These are phyloP conservation scores for Ilyonectria mors-panacis DNA, from an alignment of 2,329 filamentous ascomycete genomes.

Conservation along the genomic window DNA sequence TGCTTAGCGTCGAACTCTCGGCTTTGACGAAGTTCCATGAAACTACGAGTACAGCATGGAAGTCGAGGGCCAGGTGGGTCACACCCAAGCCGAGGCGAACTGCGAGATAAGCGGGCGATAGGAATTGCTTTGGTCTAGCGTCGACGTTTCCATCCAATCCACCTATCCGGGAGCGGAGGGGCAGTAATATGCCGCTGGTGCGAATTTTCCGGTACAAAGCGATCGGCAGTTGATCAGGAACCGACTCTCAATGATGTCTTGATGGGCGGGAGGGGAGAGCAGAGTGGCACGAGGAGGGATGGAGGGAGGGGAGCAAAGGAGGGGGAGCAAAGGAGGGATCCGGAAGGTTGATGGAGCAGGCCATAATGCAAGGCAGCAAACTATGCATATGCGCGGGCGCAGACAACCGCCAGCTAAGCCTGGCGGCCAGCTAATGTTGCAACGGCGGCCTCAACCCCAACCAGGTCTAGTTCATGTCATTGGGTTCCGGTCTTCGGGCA, in stretches of 20 bases:
- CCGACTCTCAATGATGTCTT: not conserved
- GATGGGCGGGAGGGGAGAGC: conserved; percentile 1
- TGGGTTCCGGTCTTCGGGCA: conserved; percentile 39
- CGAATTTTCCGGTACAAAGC: not conserved
- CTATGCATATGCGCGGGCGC: conserved; percentile 26
- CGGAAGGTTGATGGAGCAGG: conserved; percentile 12
- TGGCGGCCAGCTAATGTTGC: conserved; percentile 37
- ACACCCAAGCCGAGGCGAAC: conserved; percentile 30
- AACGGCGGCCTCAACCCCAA: conserved; percentile 20
- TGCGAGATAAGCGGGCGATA: conserved; percentile 39
- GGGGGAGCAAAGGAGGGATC: conserved; percentile 18
- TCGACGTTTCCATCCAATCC: conserved; percentile 15
- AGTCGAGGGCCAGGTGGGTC: conserved; percentile 37
- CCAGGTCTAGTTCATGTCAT: conserved; percentile 36
- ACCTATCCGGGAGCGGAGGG: conserved; percentile 2
- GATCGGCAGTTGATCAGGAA: not conserved
- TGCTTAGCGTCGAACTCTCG: conserved; percentile 39
- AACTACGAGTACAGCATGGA: conserved; percentile 45
- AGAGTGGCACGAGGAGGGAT: not conserved
- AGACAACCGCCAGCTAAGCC: conserved; percentile 21
- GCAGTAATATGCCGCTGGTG: not conserved
- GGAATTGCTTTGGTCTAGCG: conserved; percentile 1
- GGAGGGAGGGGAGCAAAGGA: not conserved
- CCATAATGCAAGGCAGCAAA: conserved; percentile 28
- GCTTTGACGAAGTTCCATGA: conserved; percentile 40